Percentiles rank a stretch among this genome's conserved stretches.
phyloP scores from a whole-genome alignment of 163 green algal genomes.

The Trebouxiophyceae sp. region DNA sequence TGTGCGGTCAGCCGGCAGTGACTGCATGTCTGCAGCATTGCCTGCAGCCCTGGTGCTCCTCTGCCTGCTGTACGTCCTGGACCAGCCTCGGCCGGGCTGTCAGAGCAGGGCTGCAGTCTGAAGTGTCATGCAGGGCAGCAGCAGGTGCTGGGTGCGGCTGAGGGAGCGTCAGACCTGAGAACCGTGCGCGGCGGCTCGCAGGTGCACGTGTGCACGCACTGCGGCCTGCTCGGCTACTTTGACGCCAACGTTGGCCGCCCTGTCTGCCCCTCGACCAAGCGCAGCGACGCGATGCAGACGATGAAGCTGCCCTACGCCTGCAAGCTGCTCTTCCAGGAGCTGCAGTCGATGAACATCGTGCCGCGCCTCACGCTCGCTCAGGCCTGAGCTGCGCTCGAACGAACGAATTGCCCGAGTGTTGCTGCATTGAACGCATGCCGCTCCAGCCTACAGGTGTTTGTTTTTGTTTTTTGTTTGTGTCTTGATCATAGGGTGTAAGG shows the following conservation, averaged over 20 bases:
- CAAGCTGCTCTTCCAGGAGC: conserved; percentile 98
- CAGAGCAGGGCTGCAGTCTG: not conserved
- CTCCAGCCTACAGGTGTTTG: too few species aligned
- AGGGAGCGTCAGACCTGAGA: too few species aligned
- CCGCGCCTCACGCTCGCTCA: conserved; percentile 62
- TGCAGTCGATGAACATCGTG: conserved; percentile 97
- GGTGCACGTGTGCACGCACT: conserved; percentile 92
- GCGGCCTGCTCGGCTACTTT: conserved; percentile 88
- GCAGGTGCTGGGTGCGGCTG: not conserved
- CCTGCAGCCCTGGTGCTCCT: too few species aligned
- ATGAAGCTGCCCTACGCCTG: conserved; percentile 97
- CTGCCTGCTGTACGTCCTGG: too few species aligned
- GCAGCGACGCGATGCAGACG: conserved; percentile 68
- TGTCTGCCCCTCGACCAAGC: conserved; percentile 62
- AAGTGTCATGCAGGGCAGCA: not conserved
- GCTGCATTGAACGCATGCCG: not conserved
- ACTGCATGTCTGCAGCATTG: too few species aligned
- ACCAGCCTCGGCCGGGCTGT: not conserved
- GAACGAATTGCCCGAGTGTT: not conserved
- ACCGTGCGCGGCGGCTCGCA: too few species aligned
- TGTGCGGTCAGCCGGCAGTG: too few species aligned
- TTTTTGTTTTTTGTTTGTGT: too few species aligned
- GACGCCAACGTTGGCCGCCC: conserved; percentile 57
- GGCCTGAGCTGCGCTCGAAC: too few species aligned
- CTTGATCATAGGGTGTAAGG: too few species aligned